Percentiles rank a stretch among this genome's conserved stretches.
phyloP scores from a whole-genome alignment of 2,329 filamentous ascomycete genomes.

The Diaporthe vaccinii region DNA sequence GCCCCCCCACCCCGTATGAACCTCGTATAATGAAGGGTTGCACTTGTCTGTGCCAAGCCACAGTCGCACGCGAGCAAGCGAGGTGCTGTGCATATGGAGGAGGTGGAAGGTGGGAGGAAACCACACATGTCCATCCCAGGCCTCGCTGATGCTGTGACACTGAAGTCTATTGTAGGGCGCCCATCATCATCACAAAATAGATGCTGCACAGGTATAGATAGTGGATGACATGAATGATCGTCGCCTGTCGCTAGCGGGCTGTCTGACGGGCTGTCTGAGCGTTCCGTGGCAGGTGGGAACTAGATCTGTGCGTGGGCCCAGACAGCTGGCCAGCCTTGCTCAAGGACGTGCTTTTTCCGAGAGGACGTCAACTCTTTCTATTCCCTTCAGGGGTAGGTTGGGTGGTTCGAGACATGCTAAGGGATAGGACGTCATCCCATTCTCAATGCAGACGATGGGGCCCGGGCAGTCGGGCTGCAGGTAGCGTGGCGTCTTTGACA shows the following conservation, averaged over 20 bases:
- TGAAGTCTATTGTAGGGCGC: background rate
- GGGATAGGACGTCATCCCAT: constrained; percentile 29
- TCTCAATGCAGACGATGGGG: background rate
- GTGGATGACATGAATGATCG: constrained; percentile 2
- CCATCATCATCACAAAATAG: no score
- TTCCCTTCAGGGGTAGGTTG: background rate
- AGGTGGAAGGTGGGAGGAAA: background rate
- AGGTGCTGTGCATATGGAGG: background rate
- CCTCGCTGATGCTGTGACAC: background rate
- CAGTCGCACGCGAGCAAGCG: background rate
- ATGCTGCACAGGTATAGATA: background rate
- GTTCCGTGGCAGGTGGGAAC: background rate
- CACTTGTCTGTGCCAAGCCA: background rate
- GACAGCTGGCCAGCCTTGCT: background rate
- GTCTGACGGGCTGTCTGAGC: background rate
- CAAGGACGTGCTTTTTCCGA: background rate
- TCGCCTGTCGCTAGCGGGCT: background rate
- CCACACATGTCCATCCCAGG: background rate
- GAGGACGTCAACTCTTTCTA: background rate
- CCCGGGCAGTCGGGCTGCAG: constrained; percentile 16
- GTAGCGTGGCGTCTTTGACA: constrained; percentile 19
- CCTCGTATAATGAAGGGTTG: background rate
- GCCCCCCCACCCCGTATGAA: no score
- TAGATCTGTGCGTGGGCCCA: background rate
- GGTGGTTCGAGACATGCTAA: constrained; percentile 10